These are phyloP conservation scores for Microdochium paspali DNA, from an alignment of 2,329 filamentous ascomycete species.

Conservation along the genomic window DNA sequence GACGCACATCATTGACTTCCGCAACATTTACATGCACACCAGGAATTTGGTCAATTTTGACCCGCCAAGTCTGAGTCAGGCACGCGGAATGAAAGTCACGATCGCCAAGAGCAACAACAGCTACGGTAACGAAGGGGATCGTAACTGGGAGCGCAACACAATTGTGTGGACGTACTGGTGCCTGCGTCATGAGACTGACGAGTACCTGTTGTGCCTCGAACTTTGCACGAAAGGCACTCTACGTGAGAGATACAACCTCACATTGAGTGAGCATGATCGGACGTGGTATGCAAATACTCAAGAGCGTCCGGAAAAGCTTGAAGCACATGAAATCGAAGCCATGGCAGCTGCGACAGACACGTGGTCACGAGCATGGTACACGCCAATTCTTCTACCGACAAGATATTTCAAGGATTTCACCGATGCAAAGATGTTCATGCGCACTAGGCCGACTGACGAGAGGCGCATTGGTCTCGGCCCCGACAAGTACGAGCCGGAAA, in stretches of 20 bases:
- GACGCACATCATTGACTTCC: background rate
- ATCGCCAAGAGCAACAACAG: background rate
- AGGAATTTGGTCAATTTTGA: background rate
- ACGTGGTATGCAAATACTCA: background rate
- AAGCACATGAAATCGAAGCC: background rate
- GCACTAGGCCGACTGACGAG: background rate
- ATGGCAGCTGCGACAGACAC: background rate
- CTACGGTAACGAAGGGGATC: background rate
- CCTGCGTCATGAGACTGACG: background rate
- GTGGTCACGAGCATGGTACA: background rate
- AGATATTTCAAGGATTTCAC: background rate
- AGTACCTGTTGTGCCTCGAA: background rate
- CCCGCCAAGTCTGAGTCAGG: background rate
- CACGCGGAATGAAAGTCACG: background rate
- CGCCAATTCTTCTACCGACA: background rate
- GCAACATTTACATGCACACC: background rate
- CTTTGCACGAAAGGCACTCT: background rate
- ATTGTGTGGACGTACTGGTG: background rate
- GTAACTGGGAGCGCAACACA: background rate
- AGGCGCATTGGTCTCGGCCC: background rate
- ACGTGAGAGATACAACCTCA: background rate
- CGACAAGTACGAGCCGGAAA: background rate
- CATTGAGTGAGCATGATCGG: background rate
- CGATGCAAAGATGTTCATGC: background rate
- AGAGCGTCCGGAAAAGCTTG: background rate